Evolutionary conservation across 495 filamentous ascomycete species (phyloP).

Genomic region (Opeltia flavorubescens): DNA sequence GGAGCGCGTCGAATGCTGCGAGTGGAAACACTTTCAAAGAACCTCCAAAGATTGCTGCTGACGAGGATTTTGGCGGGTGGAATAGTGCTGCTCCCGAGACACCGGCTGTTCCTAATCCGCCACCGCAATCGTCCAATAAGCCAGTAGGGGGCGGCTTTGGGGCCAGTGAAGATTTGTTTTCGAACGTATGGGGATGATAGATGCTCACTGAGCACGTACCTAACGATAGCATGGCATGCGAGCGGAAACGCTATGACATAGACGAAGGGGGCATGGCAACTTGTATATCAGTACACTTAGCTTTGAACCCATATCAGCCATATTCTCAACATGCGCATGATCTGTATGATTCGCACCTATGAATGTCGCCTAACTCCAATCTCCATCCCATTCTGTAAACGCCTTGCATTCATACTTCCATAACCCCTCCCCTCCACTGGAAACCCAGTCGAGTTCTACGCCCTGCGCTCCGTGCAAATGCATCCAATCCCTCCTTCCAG

Average conservation of each 20-base stretch:
- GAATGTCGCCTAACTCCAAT: neutral
- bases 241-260: too few relatives aligned
- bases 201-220: neutral
- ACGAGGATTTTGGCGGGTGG: slow-evolving; percentile 95
- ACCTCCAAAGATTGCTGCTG: slow-evolving; percentile 52
- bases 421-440: neutral
- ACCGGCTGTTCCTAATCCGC: slow-evolving; percentile 18
- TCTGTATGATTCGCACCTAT: neutral
- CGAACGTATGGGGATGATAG: slow-evolving; percentile 75
- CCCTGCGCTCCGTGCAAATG: neutral
- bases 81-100: slow-evolving; percentile 48
- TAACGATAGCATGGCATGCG: neutral
- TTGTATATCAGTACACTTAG: neutral
- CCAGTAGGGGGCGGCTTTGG: slow-evolving; percentile 43
- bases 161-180: slow-evolving; percentile 72
- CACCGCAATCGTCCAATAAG: slow-evolving; percentile 25
- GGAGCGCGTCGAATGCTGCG: slow-evolving; percentile 18
- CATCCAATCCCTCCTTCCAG: neutral
- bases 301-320: neutral
- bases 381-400: neutral
- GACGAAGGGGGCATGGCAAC: neutral
- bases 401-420: neutral
- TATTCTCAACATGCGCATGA: too few relatives aligned
- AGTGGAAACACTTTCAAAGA: slow-evolving; percentile 27
- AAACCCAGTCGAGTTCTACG: neutral